Conservation (phyloP, 2,329 filamentous ascomycete genomes). For the Neofusicoccum kwambonambiense region DNA sequence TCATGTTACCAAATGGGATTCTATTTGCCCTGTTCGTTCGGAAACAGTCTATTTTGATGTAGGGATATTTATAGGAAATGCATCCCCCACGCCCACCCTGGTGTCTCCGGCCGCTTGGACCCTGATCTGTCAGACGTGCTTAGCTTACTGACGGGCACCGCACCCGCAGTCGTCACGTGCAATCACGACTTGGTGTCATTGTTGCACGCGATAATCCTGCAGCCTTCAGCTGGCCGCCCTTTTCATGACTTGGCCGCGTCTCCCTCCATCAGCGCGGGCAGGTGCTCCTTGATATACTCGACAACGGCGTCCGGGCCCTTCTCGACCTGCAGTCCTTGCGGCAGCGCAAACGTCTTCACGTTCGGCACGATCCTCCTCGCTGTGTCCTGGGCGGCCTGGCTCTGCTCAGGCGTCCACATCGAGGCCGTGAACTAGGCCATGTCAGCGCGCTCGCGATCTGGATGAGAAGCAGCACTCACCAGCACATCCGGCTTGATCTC, state of each 20-base stretch:
- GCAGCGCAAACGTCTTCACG: conserved; percentile 54
- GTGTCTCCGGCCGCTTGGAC: not conserved
- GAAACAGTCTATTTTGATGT: conserved; percentile 4
- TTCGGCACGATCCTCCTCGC: conserved; percentile 47
- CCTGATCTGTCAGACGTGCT: not conserved
- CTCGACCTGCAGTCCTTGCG: conserved; percentile 54
- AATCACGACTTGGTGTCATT: not conserved
- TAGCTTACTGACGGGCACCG: not conserved
- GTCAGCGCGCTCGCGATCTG: not conserved
- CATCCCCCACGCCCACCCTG: conserved; percentile 1
- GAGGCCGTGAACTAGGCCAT: conserved; percentile 58
- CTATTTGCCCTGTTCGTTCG: not conserved
- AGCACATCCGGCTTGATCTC: conserved; percentile 55
- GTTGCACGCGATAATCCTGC: not conserved
- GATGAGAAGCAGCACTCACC: conserved; percentile 37
- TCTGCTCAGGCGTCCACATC: conserved; percentile 56
- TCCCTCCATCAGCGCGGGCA: conserved; percentile 33
- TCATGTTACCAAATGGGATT: not conserved
- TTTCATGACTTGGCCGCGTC: not conserved
- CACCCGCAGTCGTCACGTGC: not conserved
- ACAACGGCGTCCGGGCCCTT: conserved; percentile 57
- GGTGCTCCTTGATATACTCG: conserved; percentile 48
- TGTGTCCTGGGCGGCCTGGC: conserved; percentile 44
- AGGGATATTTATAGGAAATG: conserved; percentile 7
- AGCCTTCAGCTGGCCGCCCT: not conserved